Conservation (phyloP, 2,329 filamentous ascomycete species). For the Laburnicola sp. region DNA sequence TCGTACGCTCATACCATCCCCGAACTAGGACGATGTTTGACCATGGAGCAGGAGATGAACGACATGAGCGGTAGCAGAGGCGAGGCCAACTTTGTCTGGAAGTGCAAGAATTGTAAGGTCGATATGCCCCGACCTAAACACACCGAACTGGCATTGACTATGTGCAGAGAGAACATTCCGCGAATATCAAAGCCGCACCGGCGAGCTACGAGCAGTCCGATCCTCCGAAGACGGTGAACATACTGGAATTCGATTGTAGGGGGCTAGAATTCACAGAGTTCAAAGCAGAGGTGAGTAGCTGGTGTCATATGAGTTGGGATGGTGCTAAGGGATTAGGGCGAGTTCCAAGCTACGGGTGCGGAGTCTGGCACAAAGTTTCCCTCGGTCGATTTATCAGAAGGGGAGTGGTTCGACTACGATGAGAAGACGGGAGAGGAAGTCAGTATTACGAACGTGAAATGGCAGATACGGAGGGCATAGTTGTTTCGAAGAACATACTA, state of each 20-base stretch:
- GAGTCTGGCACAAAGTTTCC: slow-evolving; percentile 83
- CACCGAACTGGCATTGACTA: slow-evolving; percentile 9
- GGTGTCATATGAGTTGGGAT: neutral
- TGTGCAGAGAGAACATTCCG: slow-evolving; percentile 77
- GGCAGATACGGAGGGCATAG: slow-evolving; percentile 76
- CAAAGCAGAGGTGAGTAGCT: slow-evolving; percentile 72
- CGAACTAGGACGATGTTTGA: slow-evolving; percentile 1
- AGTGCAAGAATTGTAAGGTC: slow-evolving; percentile 97
- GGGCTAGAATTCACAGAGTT: slow-evolving; percentile 92
- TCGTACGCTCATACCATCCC: slow-evolving; percentile 61
- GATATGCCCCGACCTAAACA: slow-evolving; percentile 19
- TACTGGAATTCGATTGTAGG: slow-evolving; percentile 91
- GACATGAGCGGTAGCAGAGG: slow-evolving; percentile 91
- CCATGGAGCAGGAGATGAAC: slow-evolving; percentile 69
- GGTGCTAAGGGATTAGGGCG: slow-evolving; percentile 63
- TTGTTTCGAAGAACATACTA: too few relatives aligned
- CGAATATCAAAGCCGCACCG: slow-evolving; percentile 76
- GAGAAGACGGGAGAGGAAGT: slow-evolving; percentile 92
- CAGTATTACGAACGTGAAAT: slow-evolving; percentile 85
- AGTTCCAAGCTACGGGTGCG: slow-evolving; percentile 81
- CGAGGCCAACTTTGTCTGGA: slow-evolving; percentile 99
- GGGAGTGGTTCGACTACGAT: slow-evolving; percentile 98
- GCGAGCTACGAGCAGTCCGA: slow-evolving; percentile 70
- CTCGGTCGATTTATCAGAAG: slow-evolving; percentile 79
- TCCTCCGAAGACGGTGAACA: slow-evolving; percentile 73